phyloP scores from a whole-genome alignment of 2,329 filamentous ascomycete genomes.

The Trichoderma sp. region DNA sequence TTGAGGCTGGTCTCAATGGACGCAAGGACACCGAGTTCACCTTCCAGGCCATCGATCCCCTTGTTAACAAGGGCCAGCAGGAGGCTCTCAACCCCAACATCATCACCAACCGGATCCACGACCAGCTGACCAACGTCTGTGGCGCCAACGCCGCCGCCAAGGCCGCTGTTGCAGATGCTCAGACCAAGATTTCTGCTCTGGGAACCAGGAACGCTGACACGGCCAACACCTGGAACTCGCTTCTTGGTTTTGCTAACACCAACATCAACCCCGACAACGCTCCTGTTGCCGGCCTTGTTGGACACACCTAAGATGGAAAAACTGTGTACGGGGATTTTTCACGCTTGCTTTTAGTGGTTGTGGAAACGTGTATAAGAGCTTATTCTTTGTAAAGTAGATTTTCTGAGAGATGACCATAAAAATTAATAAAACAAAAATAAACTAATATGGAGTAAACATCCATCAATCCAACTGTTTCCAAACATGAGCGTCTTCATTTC shows the following conservation, averaged over 20 bases:
- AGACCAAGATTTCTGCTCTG: constrained; percentile 4
- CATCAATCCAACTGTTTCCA: not conserved
- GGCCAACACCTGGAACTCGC: constrained; percentile 13
- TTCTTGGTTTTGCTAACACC: constrained; percentile 11
- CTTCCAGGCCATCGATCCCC: constrained; percentile 11
- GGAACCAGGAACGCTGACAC: constrained; percentile 11
- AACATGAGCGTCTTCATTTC: not conserved
- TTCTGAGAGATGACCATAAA: not conserved
- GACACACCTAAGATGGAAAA: not conserved
- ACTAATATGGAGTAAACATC: not conserved
- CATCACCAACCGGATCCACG: constrained; percentile 18
- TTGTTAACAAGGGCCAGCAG: constrained; percentile 14
- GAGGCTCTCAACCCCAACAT: constrained; percentile 19
- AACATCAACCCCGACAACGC: constrained; percentile 19
- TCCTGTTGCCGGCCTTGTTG: not conserved
- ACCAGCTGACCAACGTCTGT: constrained; percentile 15
- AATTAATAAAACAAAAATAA: not conserved
- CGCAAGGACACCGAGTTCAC: constrained; percentile 10
- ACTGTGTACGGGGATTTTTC: not conserved
- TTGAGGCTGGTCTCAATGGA: constrained; percentile 11
- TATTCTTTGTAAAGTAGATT: not conserved
- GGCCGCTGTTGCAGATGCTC: constrained; percentile 3
- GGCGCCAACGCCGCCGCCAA: constrained; percentile 19
- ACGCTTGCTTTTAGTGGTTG: not conserved
- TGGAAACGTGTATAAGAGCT: not conserved